These are phyloP conservation scores for Thermomyces lanuginosus DNA, from an alignment of 2,329 filamentous ascomycete genomes.

Conservation along the genomic window DNA sequence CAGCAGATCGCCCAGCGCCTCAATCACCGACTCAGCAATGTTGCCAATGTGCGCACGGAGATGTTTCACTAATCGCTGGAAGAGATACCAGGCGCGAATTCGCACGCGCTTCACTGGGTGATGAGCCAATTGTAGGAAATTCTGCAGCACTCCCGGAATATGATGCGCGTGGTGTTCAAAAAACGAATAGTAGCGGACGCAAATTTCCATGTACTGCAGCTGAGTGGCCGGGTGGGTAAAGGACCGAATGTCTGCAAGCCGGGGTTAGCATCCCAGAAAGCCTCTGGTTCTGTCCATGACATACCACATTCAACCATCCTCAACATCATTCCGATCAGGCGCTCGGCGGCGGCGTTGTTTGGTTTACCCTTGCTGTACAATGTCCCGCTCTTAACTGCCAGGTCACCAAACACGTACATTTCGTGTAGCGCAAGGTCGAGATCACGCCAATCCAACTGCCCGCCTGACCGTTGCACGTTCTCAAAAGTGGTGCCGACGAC, in stretches of 20 bases:
- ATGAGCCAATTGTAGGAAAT: slow-evolving; percentile 80
- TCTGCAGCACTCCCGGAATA: slow-evolving; percentile 75
- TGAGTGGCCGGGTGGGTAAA: slow-evolving; percentile 85
- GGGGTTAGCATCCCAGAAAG: slow-evolving; percentile 7
- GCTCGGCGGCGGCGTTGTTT: slow-evolving; percentile 60
- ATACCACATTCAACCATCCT: slow-evolving; percentile 86
- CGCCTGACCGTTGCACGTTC: slow-evolving; percentile 55
- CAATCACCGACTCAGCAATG: slow-evolving; percentile 78
- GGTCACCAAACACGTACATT: slow-evolving; percentile 88
- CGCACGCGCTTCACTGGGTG: slow-evolving; percentile 75
- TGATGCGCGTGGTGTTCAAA: slow-evolving; percentile 72
- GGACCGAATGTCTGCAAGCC: slow-evolving; percentile 53
- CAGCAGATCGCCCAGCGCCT: slow-evolving; percentile 74
- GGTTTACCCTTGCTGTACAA: slow-evolving; percentile 75
- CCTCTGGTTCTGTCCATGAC: no score
- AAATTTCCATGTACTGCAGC: slow-evolving; percentile 96
- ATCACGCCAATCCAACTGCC: slow-evolving; percentile 81
- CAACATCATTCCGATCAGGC: slow-evolving; percentile 79
- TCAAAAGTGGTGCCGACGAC: slow-evolving; percentile 79
- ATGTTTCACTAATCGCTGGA: slow-evolving; percentile 82
- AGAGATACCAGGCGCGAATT: slow-evolving; percentile 89
- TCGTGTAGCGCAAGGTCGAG: slow-evolving; percentile 86
- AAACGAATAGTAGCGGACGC: slow-evolving; percentile 80
- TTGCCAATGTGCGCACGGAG: slow-evolving; percentile 70
- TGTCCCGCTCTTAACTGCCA: slow-evolving; percentile 76